Evolutionary conservation across 768 basidiomycete genomes (phyloP).

Genomic region (Amanita muscaria): DNA sequence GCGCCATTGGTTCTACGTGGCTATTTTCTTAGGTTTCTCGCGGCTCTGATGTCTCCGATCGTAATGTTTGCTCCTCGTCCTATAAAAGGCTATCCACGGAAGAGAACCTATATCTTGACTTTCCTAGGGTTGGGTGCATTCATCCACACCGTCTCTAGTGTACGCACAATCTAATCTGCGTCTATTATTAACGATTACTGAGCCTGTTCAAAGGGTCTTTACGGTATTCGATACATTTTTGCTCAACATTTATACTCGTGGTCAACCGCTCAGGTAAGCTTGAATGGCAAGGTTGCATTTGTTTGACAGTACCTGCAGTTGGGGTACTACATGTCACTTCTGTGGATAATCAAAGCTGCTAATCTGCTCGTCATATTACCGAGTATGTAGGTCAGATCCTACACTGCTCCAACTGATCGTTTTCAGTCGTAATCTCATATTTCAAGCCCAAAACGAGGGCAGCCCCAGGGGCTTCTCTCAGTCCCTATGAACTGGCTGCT

Average conservation of each 20-base stretch:
- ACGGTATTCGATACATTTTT: slow-evolving; percentile 76
- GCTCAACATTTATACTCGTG: slow-evolving; percentile 65
- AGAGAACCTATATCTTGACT: slow-evolving; percentile 69
- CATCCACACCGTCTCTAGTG: slow-evolving; percentile 53
- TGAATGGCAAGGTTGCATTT: too few species aligned
- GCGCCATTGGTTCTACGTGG: slow-evolving; percentile 20
- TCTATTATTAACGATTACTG: slow-evolving; percentile 32
- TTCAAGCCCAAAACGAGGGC: slow-evolving; percentile 42
- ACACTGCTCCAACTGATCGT: background rate
- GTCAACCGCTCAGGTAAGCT: slow-evolving; percentile 45
- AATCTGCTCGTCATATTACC: slow-evolving; percentile 63
- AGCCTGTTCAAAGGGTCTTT: slow-evolving; percentile 58
- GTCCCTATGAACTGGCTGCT: slow-evolving; percentile 39
- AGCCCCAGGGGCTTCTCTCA: slow-evolving; percentile 2
- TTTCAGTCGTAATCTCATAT: slow-evolving; percentile 49
- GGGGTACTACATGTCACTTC: slow-evolving; percentile 66
- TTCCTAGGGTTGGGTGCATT: slow-evolving; percentile 58
- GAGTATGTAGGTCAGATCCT: slow-evolving; percentile 34
- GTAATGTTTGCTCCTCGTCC: slow-evolving; percentile 57
- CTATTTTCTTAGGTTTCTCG: slow-evolving; percentile 23
- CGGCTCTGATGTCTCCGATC: slow-evolving; percentile 53
- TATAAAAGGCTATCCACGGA: slow-evolving; percentile 26
- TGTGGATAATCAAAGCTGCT: slow-evolving; percentile 56
- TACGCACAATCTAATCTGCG: slow-evolving; percentile 24
- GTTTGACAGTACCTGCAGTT: too few species aligned